A percentile compares a stretch with the other conserved stretches of the same genome.
Conservation (phyloP, 1,139 yeast genomes). For the Magnusiomyces sp. region DNA sequence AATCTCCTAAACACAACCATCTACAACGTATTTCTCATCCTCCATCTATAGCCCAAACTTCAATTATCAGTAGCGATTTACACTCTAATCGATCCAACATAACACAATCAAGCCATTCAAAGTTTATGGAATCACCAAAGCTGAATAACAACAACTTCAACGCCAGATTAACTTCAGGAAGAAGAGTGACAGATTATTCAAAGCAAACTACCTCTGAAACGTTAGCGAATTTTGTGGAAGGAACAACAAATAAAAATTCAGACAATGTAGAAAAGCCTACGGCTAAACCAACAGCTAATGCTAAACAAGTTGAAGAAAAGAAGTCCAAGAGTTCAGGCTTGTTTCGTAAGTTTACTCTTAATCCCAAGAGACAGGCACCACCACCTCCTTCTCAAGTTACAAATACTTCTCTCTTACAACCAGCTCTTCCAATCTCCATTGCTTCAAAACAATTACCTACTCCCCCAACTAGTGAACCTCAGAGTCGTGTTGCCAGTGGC, state of each 20-base stretch:
- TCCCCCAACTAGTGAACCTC: not conserved
- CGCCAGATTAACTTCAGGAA: no score
- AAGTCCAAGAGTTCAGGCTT: conserved; percentile 2
- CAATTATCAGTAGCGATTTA: no score
- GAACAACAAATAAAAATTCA: no score
- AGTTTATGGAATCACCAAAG: conserved; percentile 6
- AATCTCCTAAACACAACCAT: no score
- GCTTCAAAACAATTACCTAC: not conserved
- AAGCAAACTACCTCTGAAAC: no score
- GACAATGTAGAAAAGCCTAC: no score
- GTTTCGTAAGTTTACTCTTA: conserved; percentile 9
- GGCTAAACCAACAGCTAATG: not conserved
- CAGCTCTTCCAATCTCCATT: not conserved
- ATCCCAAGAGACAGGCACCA: conserved; percentile 13
- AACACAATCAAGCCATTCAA: not conserved
- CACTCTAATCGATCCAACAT: no score
- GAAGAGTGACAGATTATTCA: no score
- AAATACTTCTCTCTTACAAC: not conserved
- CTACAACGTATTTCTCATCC: no score
- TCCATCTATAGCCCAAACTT: no score
- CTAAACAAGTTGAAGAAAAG: not conserved
- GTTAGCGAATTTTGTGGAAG: no score
- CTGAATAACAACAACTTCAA: not conserved
- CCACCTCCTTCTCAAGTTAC: conserved; percentile 7
- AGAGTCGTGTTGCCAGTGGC: conserved; percentile 3